Evolutionary conservation across 192 early-diverging fungal genomes (phyloP).

Genomic region (Entomortierella lignicola): DNA sequence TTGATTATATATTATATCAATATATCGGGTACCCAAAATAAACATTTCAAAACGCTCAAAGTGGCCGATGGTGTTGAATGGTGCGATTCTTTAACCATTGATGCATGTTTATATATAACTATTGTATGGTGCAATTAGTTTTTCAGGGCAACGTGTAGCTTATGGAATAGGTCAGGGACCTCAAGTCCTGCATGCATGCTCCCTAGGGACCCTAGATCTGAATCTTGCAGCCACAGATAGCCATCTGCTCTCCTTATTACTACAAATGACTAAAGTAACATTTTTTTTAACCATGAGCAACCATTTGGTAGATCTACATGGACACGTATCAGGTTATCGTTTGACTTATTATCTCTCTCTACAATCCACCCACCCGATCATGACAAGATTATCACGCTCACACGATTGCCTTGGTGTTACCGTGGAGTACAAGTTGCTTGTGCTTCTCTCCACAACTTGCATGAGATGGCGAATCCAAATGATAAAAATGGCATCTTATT

Average conservation of each 20-base stretch:
- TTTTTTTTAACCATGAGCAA: no score
- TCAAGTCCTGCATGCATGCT: no score
- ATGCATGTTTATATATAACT: constrained; percentile 4
- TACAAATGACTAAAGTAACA: no score
- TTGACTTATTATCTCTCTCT: neutral
- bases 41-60: neutral
- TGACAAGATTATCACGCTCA: neutral
- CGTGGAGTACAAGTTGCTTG: neutral
- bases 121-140: neutral
- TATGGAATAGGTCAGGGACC: neutral
- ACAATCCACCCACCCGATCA: no score
- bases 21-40: no score
- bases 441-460: neutral
- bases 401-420: neutral
- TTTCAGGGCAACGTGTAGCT: neutral
- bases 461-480: neutral
- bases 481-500: neutral
- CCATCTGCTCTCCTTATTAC: no score
- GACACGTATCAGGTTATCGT: no score
- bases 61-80: constrained; percentile 5
- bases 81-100: constrained; percentile 11
- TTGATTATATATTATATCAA: no score
- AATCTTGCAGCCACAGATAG: no score
- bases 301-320: no score
- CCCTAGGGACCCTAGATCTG: no score